phyloP scores from a whole-genome alignment of 352 stramenopile genomes.

The Pythium rishiriense region DNA sequence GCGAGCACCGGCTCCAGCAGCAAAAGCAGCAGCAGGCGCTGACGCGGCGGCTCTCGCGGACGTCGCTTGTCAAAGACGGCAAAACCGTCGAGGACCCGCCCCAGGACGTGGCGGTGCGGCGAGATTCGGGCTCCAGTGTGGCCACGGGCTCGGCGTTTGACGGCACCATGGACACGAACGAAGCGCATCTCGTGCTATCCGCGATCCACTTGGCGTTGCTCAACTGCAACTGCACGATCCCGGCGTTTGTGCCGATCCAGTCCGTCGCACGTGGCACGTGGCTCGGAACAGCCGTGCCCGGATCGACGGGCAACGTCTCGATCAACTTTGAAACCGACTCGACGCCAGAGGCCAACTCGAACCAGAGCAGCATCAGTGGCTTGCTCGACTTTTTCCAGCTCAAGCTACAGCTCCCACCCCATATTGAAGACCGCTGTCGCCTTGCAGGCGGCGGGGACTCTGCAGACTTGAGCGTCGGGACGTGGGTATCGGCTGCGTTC shows the following conservation, averaged over 20 bases:
- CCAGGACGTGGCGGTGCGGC: background rate
- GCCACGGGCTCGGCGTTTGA: constrained; percentile 16
- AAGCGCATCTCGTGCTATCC: constrained; percentile 64
- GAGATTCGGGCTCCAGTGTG: background rate
- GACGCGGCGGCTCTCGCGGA: constrained; percentile 21
- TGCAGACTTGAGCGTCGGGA: constrained; percentile 45
- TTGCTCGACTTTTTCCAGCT: constrained; percentile 80
- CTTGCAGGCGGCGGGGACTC: constrained; percentile 34
- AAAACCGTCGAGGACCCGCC: constrained; percentile 38
- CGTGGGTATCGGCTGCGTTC: constrained; percentile 71
- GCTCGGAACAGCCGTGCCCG: constrained; percentile 69
- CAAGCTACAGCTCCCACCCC: constrained; percentile 69
- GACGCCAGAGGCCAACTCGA: constrained; percentile 65
- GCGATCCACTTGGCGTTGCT: constrained; percentile 70
- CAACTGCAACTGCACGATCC: constrained; percentile 84
- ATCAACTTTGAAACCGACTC: constrained; percentile 78
- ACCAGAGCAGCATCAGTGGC: constrained; percentile 78
- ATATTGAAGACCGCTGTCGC: constrained; percentile 64
- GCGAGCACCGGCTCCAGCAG: constrained; percentile 17
- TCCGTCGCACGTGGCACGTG: constrained; percentile 56
- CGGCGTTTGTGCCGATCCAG: constrained; percentile 67
- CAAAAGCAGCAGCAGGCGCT: constrained; percentile 18
- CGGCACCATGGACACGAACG: constrained; percentile 57
- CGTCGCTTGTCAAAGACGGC: constrained; percentile 8
- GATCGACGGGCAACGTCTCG: constrained; percentile 70